Conservation (phyloP, 352 stramenopile genomes). For the Phytophthora europaea region DNA sequence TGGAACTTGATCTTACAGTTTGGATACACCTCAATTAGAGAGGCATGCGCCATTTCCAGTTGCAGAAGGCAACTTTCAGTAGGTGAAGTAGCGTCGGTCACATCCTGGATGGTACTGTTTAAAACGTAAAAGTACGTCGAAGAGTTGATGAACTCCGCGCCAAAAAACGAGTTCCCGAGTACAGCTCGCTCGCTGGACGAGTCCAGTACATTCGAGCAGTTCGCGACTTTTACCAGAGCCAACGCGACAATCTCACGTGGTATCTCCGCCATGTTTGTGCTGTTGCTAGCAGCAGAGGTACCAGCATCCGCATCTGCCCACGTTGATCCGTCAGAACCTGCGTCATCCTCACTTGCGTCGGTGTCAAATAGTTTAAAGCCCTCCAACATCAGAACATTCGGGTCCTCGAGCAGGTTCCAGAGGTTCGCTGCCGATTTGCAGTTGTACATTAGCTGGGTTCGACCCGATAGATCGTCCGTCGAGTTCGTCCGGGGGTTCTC, state of each 20-base stretch:
- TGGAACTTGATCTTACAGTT: constrained; percentile 14
- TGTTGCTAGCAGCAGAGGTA: neutral
- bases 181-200: neutral
- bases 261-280: neutral
- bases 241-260: constrained; percentile 1
- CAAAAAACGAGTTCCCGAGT: constrained; percentile 2
- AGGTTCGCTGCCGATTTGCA: neutral
- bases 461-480: neutral
- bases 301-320: neutral
- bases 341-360: neutral
- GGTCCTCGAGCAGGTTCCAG: neutral
- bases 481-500: neutral
- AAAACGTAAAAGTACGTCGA: constrained; percentile 2
- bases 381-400: neutral
- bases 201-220: neutral
- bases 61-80: neutral
- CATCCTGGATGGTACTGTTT: neutral
- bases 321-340: neutral
- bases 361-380: neutral
- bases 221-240: neutral
- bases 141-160: neutral
- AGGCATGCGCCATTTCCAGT: constrained; percentile 1
- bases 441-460: neutral
- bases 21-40: constrained; percentile 5
- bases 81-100: neutral